Base-by-base conservation (phyloP, 2,329 filamentous ascomycete species). In the Hirsutella thompsonii region DNA sequence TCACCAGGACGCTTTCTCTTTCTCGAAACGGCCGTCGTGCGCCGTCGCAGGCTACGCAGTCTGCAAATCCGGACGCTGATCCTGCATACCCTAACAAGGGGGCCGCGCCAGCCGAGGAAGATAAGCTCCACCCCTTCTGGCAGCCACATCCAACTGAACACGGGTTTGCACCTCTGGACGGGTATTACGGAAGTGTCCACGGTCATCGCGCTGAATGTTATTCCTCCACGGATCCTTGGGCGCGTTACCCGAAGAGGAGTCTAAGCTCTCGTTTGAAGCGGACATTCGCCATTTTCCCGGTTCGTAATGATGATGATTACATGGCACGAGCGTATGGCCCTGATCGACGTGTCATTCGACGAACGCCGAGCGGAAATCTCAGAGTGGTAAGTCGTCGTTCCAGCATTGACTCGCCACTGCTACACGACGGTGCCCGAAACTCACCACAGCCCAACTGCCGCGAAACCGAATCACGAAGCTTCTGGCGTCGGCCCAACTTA, bases 61-160 rank as follows among this genome's bases (percentile, higher is more conserved):
- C 53, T 10, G 49, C 47, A n/a, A 55, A 55, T 37, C 47, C 52
- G 11, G 49, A 53, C 4, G 46, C 51, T 18, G 52, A 53, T 13
- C 49, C 51, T 10, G 48, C 59, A 11, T 68, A 67, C 45, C 62
- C 66, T 2, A 62, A 62, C 3, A 56, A 62, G 3, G 64, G 69
- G 6, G 65, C 69, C 21, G 55, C 58, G 19, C 73, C 69, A 2
- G 55, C 63, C 2, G 75, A 81, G 36, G 67, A 68, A 32, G 64
- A 65, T 37, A 74, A 68, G 47, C 56, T 80, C 13, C 76, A 81
- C 53, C 75, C 76, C 1, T 71, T 72, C 50, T 81, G 76, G 76
- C 66, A 70, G 6, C 76, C 76, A n/a, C 57, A 69, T 13, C 68
- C 68, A 48, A 62, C 58, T 1, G 59, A 64, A 20, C 51, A 56